Conservation (phyloP, 108 stramenopile genomes). For the Nitzschia palea region DNA sequence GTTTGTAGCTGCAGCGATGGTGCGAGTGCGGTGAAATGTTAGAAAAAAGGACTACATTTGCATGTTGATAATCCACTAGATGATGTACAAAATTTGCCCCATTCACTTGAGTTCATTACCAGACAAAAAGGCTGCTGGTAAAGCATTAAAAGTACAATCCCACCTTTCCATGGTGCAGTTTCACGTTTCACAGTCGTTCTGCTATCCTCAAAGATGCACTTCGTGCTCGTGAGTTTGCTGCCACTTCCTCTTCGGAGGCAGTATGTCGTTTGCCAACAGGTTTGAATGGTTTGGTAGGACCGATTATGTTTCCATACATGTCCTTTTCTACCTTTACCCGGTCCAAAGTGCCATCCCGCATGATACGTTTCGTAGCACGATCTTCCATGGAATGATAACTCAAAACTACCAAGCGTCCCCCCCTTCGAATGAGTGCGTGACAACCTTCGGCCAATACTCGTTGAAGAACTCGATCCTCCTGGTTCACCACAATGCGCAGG, state of each 20-base stretch:
- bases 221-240: conserved; percentile 68
- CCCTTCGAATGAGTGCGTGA: conserved; percentile 57
- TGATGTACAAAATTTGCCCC: too few species aligned
- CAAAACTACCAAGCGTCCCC: conserved; percentile 77
- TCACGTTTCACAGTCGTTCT: conserved; percentile 41
- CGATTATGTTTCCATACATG: conserved; percentile 76
- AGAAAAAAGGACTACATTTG: too few species aligned
- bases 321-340: conserved; percentile 49
- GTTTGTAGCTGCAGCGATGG: too few species aligned
- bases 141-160: too few species aligned
- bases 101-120: too few species aligned
- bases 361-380: conserved; percentile 80
- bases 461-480: conserved; percentile 76
- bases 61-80: too few species aligned
- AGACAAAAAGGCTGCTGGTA: too few species aligned
- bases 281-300: conserved; percentile 62
- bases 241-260: conserved; percentile 76
- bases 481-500: conserved; percentile 90
- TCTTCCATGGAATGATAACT: conserved; percentile 96
- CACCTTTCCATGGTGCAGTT: too few species aligned
- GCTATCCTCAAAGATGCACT: conserved; percentile 83
- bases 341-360: conserved; percentile 72
- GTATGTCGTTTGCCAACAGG: conserved; percentile 66
- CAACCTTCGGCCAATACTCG: conserved; percentile 66
- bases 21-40: too few species aligned